Base-by-base conservation (phyloP, 225 moss, liverwort and hornwort species). In the Anthoceros angustus region DNA sequence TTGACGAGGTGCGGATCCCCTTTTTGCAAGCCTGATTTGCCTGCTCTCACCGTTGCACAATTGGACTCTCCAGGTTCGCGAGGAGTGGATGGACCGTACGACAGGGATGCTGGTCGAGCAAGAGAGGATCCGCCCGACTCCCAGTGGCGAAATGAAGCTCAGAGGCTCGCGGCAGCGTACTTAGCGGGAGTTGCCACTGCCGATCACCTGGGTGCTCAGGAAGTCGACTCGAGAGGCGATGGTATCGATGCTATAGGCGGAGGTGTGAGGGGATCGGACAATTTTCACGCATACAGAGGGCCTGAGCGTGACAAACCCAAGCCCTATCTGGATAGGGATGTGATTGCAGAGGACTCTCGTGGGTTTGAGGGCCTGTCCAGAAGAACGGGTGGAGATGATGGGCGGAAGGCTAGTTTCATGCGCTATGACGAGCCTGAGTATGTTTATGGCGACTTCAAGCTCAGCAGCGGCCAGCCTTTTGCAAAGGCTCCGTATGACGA, bases 121-220 rank as follows among this genome's bases (percentile, higher is more conserved):
- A 55, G 71, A 60, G 65, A 61, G 8, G 71, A 65, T 24, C 65
- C 65, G 38, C 65, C 48, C 15, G 66, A 71, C 12, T 65, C 65
- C 41, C 65, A 66, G 38, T 41, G 50, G 71, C 9, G 40, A 7
- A 66, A 61, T 26, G 66, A 66, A 25, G 61, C 72, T n/a, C 66
- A 50, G 25, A 72, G 66, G 66, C 67, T 72, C 16, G 72, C 66
- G 32, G 72, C 72, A 16, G 72, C 66, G 20, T 72, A 72, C 67
- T 66, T 72, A 60, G 72, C 72, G 8, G 66, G 66, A 61, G 66
- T 65, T 10, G 49, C 39, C 49, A 40, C 38, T 15, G n/a, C 18
- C 23, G 55, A 55, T 55, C 55, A 55, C 5, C 55, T 55, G 8
- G n/a, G 16, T 18, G 23, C 8, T 55, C n/a, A 18, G 55, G 12